phyloP scores from a whole-genome alignment of 768 basidiomycete species.

The Mycena leptocephala region DNA sequence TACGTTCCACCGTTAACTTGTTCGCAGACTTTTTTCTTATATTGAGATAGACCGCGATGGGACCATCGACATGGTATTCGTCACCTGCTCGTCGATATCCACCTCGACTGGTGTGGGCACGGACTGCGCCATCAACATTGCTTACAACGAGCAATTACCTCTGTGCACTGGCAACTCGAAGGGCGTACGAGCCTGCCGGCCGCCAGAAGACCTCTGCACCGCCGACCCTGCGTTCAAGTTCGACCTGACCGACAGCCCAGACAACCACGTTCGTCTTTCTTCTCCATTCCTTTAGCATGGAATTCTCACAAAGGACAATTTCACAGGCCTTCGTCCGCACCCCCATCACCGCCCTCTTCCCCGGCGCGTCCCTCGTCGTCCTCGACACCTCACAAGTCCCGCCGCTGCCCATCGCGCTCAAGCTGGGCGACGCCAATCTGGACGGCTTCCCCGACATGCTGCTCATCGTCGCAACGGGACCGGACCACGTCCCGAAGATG shows the following conservation, averaged over 20 bases:
- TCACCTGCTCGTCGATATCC: conserved; percentile 85
- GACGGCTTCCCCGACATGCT: conserved; percentile 96
- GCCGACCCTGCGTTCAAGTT: conserved; percentile 88
- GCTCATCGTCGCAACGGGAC: conserved; percentile 64
- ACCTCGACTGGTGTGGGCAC: conserved; percentile 78
- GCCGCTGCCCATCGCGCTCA: conserved; percentile 82
- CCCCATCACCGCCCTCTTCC: conserved; percentile 74
- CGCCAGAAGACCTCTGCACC: conserved; percentile 85
- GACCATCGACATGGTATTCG: conserved; percentile 95
- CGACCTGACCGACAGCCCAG: conserved; percentile 66
- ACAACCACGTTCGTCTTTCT: conserved; percentile 64
- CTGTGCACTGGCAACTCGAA: conserved; percentile 76
- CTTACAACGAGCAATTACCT: conserved; percentile 92
- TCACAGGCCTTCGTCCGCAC: conserved; percentile 79
- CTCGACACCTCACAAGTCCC: conserved; percentile 78
- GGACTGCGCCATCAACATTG: conserved; percentile 90
- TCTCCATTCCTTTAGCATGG: background rate
- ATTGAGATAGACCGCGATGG: conserved; percentile 86
- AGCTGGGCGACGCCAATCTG: conserved; percentile 91
- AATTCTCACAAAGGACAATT: background rate
- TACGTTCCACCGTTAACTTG: conserved; percentile 49
- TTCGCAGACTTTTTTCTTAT: background rate
- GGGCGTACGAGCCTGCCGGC: conserved; percentile 75
- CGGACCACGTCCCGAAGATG: conserved; percentile 70
- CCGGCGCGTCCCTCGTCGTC: conserved; percentile 74